A percentile compares a stretch with the other conserved stretches of the same genome.
These are phyloP conservation scores for Pelargonium australe DNA, from an alignment of 441 rosid species.

Conservation along the genomic window DNA sequence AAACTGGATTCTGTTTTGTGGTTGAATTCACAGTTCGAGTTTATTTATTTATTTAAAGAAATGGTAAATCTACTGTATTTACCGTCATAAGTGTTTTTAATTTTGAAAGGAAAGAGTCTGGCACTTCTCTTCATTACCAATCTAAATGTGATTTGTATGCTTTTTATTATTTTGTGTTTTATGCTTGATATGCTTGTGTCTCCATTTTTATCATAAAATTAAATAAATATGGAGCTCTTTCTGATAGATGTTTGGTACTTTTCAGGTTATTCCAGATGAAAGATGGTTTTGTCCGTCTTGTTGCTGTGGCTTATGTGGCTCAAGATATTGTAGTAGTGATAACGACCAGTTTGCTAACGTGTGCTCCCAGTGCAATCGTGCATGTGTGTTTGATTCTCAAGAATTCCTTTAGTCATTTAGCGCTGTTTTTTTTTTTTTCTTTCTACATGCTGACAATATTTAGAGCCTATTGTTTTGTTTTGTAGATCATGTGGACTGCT, in stretches of 20 bases:
- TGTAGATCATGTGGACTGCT: slow-evolving; percentile 36
- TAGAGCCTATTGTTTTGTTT: slow-evolving; percentile 11
- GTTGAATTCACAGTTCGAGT: too few species aligned
- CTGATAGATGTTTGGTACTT: slow-evolving; percentile 12
- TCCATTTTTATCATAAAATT: neutral
- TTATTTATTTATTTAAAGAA: too few species aligned
- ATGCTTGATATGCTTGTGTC: neutral
- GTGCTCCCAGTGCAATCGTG: slow-evolving; percentile 36
- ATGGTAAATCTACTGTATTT: too few species aligned
- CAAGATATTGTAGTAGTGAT: slow-evolving; percentile 23
- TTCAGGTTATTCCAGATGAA: slow-evolving; percentile 29
- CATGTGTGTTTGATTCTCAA: slow-evolving; percentile 27
- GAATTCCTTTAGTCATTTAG: neutral
- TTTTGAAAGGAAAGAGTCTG: too few species aligned
- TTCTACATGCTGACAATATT: neutral
- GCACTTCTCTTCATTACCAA: too few species aligned
- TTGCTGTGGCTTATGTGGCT: slow-evolving; percentile 37
- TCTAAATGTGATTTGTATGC: too few species aligned
- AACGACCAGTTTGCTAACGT: slow-evolving; percentile 19
- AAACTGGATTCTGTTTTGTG: too few species aligned
- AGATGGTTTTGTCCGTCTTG: slow-evolving; percentile 41
- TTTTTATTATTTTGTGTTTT: neutral
- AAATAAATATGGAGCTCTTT: slow-evolving; percentile 2
- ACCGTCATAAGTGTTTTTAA: too few species aligned
- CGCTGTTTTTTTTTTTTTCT: slow-evolving; percentile 4